Evolutionary conservation across 1,139 yeast genomes (phyloP), one percentile per base, ranked within the genome.

Genomic region (Saccharomyces hybrid): DNA sequence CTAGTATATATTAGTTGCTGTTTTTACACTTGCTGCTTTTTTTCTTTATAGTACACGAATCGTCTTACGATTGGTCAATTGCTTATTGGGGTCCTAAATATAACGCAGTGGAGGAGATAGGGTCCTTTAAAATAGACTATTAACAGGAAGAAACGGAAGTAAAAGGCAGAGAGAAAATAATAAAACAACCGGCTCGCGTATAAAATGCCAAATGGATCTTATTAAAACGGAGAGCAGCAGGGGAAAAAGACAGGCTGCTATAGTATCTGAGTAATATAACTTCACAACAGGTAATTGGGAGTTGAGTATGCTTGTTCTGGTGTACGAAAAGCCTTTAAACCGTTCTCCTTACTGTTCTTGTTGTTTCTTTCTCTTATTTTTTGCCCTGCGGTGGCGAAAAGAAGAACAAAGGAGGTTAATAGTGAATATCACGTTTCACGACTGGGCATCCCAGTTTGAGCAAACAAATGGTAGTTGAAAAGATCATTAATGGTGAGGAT

Each of bases 21-120:
- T 19, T 48, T 41, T 26, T 24, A 47, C 52, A 11, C 12, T 14
- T 48, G 41, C 31, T 44, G 50, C 31, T 16, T 34, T 44, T 44
- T 16, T 4, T 16, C 41, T 11, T 14, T 28, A n/a, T 48, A 31
- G 34, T 48, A 26, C 21, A 28, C 24, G 24, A 7, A 28, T 28
- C 44, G 44, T 38, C 24, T n/a, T 5, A 38, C n/a, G 8, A 38
- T 38, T 19, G n/a, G 8, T 38, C 44, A 38, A 38, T 38, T 38
- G 44, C n/a, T 38, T 38, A 16, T 38, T 38, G 44, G 9, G 12
- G 19, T 8, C 26, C 26, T 12, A 19, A 11, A 16, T 38, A 16
- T 38, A 38, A 38, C 14, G 21, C 19, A 19, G 24, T 12, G 44
- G 14, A 38, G n/a, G 19, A 9, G n/a, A 38, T 11, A 24, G 31